A percentile compares a stretch with the other conserved stretches of the same genome.
These are phyloP conservation scores for Chaetoceros muelleri DNA, from an alignment of 108 stramenopile genomes.

Conservation along the genomic window DNA sequence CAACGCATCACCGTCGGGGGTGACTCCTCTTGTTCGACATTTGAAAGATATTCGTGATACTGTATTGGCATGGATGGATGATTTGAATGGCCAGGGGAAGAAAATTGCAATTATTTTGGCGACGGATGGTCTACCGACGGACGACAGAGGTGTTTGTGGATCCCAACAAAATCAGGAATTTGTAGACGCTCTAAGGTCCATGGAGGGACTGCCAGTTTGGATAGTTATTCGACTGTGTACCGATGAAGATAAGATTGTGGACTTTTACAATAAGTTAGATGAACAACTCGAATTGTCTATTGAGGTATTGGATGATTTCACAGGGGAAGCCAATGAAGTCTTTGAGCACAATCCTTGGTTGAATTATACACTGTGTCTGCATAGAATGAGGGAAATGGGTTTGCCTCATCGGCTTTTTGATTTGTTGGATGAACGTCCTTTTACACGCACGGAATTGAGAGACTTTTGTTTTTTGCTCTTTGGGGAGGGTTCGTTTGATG, in stretches of 20 bases:
- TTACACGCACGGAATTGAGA: constrained; percentile 27
- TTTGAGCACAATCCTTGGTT: constrained; percentile 56
- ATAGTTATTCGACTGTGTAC: constrained; percentile 66
- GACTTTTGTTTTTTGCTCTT: constrained; percentile 24
- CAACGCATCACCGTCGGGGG: constrained; percentile 33
- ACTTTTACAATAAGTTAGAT: constrained; percentile 52
- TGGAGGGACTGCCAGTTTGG: constrained; percentile 47
- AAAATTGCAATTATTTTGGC: constrained; percentile 61
- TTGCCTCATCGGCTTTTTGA: constrained; percentile 31
- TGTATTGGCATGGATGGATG: constrained; percentile 17
- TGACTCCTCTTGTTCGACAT: constrained; percentile 48
- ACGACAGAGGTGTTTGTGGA: constrained; percentile 24
- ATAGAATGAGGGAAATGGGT: constrained; percentile 65
- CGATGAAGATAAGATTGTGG: constrained; percentile 38
- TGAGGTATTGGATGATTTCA: constrained; percentile 71
- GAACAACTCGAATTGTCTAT: constrained; percentile 35
- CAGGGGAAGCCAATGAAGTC: constrained; percentile 62
- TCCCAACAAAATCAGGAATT: constrained; percentile 21
- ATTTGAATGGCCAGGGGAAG: constrained; percentile 34
- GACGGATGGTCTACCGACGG: constrained; percentile 70
- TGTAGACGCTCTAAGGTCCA: constrained; percentile 12
- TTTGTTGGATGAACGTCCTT: constrained; percentile 40
- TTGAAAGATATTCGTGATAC: constrained; percentile 29
- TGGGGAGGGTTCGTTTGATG: constrained; percentile 13
- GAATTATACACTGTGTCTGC: constrained; percentile 45